phyloP scores from a whole-genome alignment of 202 grass and related monocot genomes.

The Eragrostis tef region DNA sequence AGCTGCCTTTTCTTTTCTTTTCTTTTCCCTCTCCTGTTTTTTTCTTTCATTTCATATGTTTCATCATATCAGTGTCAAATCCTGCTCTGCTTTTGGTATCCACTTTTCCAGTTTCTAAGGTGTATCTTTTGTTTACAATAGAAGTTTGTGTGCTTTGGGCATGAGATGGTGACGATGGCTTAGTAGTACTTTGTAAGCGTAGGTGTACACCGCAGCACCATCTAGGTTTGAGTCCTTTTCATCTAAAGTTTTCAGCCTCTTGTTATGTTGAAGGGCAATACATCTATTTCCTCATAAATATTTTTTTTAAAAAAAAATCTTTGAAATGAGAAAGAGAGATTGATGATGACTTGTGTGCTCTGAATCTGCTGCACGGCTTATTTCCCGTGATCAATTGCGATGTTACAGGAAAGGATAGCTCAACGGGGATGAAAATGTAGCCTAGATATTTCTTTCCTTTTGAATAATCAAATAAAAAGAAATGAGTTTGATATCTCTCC shows the following conservation, averaged over 20 bases:
- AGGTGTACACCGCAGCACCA: background rate
- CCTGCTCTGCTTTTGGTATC: conserved; percentile 33
- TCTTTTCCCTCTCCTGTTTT: background rate
- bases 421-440: background rate
- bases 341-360: background rate
- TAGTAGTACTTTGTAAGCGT: background rate
- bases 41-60: background rate
- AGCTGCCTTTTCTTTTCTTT: background rate
- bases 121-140: conserved; percentile 26
- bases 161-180: background rate
- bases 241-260: background rate
- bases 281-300: background rate
- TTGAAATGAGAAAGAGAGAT: background rate
- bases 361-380: background rate
- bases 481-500: background rate
- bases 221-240: background rate
- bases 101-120: conserved; percentile 9
- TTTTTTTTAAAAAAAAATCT: background rate
- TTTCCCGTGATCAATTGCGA: conserved; percentile 3
- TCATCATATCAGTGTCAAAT: conserved; percentile 37
- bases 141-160: background rate
- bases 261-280: background rate
- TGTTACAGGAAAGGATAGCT: background rate
- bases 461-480: background rate
- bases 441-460: background rate